Evolutionary conservation across 306 rosid species (phyloP), one percentile per base, ranked within the genome.

Genomic region (Quillaja saponaria): DNA sequence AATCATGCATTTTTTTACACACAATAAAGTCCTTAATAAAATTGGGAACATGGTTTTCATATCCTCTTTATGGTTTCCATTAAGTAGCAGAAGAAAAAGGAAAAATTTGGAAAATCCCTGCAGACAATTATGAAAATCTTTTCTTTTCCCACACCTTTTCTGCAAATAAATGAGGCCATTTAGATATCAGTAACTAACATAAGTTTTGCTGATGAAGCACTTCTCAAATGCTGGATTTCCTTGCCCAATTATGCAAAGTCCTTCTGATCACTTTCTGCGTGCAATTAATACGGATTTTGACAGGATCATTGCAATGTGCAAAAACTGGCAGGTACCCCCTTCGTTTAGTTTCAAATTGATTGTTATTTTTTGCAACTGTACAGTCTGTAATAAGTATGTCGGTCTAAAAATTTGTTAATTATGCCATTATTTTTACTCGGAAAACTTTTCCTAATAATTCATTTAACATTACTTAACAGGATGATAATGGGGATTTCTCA

Each of bases 231-330:
- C 99, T 66, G 99, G 99, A 85, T 94, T 94, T 70, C 99, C 99
- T 38, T 94, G 99, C 68, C 99, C 99, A 38, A 94, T 94, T 73
- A 94, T 94, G 99, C 99, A 94, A 94, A 94, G 99, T 71, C 99
- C 99, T 64, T 89, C 99, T 6, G 99, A 94, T 77, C 99, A 94
- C 80, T 94, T 94, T 75, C 65, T 94, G 59, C 97, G 99, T 0
- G 99, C 99, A 49, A 89, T 94, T 65, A 94, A 94, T 81, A 85
- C 99, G 14, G 96, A 94, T 68, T 94, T 94, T 21, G 99, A 94
- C 81, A 85, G 96, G 79, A 94, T 94, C 68, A 94, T 94, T 64
- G 95, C 96, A 12, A 94, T 82, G 91, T 94, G 99, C 81, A 94
- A 94, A 78, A 89, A 85, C 71, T 94, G 99, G 99, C 95, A 94